phyloP scores from a whole-genome alignment of 2,329 filamentous ascomycete genomes.

The Camptophora hylomeconis region DNA sequence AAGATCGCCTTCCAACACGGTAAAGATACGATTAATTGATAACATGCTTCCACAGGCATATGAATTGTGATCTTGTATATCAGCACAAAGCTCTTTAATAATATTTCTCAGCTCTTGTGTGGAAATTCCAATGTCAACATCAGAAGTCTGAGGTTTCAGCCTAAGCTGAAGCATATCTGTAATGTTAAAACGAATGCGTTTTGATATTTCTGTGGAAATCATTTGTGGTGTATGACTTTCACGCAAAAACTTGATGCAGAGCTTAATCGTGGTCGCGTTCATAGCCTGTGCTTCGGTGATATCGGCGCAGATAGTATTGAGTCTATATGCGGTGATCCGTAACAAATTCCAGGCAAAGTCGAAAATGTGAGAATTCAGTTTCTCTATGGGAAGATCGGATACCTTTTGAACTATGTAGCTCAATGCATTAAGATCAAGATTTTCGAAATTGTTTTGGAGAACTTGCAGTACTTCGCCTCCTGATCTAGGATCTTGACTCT shows the following conservation, averaged over 20 bases:
- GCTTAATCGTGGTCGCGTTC: constrained; percentile 22
- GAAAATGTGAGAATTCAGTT: constrained; percentile 49
- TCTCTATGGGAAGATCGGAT: constrained; percentile 46
- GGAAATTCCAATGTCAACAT: no score
- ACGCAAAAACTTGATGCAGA: constrained; percentile 56
- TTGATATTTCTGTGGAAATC: constrained; percentile 36
- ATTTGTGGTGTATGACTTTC: constrained; percentile 50
- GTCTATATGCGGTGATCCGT: constrained; percentile 33
- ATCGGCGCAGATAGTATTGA: constrained; percentile 1
- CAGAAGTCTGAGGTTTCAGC: no score
- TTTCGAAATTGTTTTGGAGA: constrained; percentile 36
- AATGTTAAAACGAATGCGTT: constrained; percentile 16
- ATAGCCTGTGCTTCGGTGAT: constrained; percentile 3
- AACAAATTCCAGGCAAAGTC: constrained; percentile 49
- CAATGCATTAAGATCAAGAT: constrained; percentile 29
- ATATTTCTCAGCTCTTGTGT: constrained; percentile 7
- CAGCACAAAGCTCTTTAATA: constrained; percentile 6
- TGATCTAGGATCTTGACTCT: constrained; percentile 73
- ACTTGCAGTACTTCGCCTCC: constrained; percentile 66
- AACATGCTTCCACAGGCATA: constrained; percentile 11
- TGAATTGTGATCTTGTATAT: constrained; percentile 7
- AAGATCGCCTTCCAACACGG: constrained; percentile 4
- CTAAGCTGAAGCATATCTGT: no score
- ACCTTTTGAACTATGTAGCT: constrained; percentile 61
- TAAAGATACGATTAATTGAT: constrained; percentile 6